Conservation (phyloP, 1,139 yeast species). For the Magnusiomyces magnusii region DNA sequence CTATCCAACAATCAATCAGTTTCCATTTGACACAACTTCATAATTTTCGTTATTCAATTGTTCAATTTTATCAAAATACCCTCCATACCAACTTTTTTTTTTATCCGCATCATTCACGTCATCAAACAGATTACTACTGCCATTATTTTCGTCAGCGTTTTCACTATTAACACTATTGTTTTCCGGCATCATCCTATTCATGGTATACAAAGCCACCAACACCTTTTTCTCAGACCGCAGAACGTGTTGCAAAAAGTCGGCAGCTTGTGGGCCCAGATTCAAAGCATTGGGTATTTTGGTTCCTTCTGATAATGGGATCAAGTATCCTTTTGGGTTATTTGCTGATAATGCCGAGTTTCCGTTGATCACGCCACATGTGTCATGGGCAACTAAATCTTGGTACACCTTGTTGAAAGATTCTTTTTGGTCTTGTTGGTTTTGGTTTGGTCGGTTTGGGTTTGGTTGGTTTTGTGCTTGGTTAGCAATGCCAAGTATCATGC, state of each 20-base stretch:
- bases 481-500: conserved; percentile 33
- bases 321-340: conserved; percentile 45
- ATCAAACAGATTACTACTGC: not conserved
- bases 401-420: conserved; percentile 41
- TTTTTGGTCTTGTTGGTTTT: conserved; percentile 6
- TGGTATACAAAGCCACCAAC: conserved; percentile 12
- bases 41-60: not conserved
- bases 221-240: conserved; percentile 5
- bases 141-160: not conserved
- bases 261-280: conserved; percentile 7
- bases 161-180: not conserved
- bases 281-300: conserved; percentile 26
- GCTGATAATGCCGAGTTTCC: conserved; percentile 46
- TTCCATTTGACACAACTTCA: not conserved
- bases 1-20: no score
- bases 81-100: not conserved
- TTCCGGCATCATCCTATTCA: not conserved
- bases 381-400: conserved; percentile 43
- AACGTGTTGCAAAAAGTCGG: not conserved
- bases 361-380: conserved; percentile 57
- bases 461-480: not conserved
- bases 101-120: not conserved
- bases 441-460: no score
- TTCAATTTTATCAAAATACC: not conserved
- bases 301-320: conserved; percentile 40